Evolutionary conservation across 495 filamentous ascomycete species (phyloP), one percentile per base, ranked within the genome.

Genomic region (Penicillium lagena): DNA sequence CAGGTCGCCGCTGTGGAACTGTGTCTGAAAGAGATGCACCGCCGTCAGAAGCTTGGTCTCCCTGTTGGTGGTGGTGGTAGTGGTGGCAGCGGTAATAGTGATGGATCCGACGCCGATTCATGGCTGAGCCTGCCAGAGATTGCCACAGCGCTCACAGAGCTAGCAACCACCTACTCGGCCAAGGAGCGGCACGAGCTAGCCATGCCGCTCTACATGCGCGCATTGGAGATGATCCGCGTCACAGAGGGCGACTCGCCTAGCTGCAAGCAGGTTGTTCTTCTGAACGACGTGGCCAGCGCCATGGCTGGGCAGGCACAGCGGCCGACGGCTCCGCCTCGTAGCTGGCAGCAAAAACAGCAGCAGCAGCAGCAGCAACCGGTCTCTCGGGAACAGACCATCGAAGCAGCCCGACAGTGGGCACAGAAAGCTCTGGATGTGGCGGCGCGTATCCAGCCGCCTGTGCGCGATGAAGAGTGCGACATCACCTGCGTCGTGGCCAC

Each of bases 1-100:
- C 68, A 95, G 42, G 70, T 84, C n/a, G 87, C 86, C 73, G 83
- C 88, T 12, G 89, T 96, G 0, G 87, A 94, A 60, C 85, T 87
- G 2, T 68, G 78, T 17, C 55, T 95, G 48, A 82, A 76, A 51
- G 93, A 98, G 61, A 69, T 82, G 50, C 66, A 79, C 45, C 71
- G 83, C 48, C 77, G 86, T 12, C 71, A 81, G 29, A 70, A 63
- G 10, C 75, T 89, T 12, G 83, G 85, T 11, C 56, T 73, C 27
- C 67, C 70, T 42, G 52, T 67, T 43, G 53, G 66, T 22, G 52
- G 46, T 29, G 47, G 27, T 50, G 74, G 54, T 65, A 75, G 22
- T 6, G 4, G 22, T 6, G 4, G 42, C 77, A 36, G 39, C 29
- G 45, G 43, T 9, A 43, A 32, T 22, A 31, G 40, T 9, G 49